Percentiles rank a stretch among this genome's conserved stretches.
Conservation (phyloP, 2,329 filamentous ascomycete genomes). For the Fusarium metavorans region DNA sequence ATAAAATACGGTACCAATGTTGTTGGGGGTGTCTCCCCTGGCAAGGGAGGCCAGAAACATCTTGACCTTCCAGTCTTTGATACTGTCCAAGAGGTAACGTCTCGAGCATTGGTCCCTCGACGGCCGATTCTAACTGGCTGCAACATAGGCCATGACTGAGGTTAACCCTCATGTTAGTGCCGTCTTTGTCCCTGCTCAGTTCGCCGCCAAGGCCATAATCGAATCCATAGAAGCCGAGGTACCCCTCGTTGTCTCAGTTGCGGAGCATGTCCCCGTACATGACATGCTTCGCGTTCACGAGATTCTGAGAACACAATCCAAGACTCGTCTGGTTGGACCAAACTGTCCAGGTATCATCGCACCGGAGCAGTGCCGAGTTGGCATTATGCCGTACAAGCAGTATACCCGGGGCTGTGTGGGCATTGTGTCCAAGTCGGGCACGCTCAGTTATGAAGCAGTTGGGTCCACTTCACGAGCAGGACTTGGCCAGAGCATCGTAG, state of each 20-base stretch:
- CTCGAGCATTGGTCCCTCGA: fast-evolving
- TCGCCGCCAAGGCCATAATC: constrained; percentile 75
- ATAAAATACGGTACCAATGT: constrained; percentile 54
- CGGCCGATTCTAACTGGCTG: background rate
- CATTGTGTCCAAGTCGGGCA: constrained; percentile 84
- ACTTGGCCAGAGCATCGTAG: constrained; percentile 80
- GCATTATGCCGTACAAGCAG: constrained; percentile 57
- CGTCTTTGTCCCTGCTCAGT: constrained; percentile 78
- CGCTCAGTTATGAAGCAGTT: constrained; percentile 83
- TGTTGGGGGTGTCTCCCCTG: constrained; percentile 54
- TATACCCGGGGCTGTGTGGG: constrained; percentile 72
- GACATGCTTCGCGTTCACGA: constrained; percentile 79
- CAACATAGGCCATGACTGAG: constrained; percentile 46
- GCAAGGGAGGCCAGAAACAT: constrained; percentile 50
- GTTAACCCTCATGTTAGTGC: constrained; percentile 73
- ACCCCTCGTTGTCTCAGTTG: constrained; percentile 81
- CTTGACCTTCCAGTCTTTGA: constrained; percentile 52
- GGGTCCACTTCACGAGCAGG: constrained; percentile 80
- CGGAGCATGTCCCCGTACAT: constrained; percentile 83
- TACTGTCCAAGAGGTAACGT: constrained; percentile 48
- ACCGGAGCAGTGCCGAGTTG: constrained; percentile 71
- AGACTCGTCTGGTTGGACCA: constrained; percentile 80
- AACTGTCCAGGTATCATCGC: constrained; percentile 86
- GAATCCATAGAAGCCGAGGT: constrained; percentile 84
- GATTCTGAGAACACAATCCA: constrained; percentile 77